These are phyloP conservation scores for Asterophora parasitica DNA, from an alignment of 768 basidiomycete genomes.

Conservation along the genomic window DNA sequence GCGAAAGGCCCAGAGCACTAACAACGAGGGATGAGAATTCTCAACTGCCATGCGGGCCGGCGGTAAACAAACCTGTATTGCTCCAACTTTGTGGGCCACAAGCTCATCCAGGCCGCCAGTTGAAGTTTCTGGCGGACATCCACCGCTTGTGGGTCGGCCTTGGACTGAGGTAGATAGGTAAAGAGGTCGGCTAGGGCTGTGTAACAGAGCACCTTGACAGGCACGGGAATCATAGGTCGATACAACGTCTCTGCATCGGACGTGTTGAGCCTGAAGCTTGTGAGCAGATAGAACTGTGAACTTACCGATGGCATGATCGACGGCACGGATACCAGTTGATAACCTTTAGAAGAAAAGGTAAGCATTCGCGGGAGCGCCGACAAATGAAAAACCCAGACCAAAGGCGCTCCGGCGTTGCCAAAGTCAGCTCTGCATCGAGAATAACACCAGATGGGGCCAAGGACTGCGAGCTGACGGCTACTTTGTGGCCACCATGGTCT, in stretches of 20 bases:
- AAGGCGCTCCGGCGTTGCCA: constrained; percentile 67
- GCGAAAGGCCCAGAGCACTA: constrained; percentile 71
- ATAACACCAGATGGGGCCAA: constrained; percentile 71
- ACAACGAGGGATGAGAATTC: neutral
- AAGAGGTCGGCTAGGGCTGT: constrained; percentile 69
- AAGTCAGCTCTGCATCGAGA: constrained; percentile 70
- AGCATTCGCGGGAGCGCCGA: constrained; percentile 3
- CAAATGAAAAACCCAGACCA: constrained; percentile 44
- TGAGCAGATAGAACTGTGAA: neutral
- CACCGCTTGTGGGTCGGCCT: constrained; percentile 51
- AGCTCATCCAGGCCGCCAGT: constrained; percentile 76
- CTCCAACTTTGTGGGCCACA: constrained; percentile 62
- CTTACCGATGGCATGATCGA: constrained; percentile 76
- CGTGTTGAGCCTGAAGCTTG: constrained; percentile 1
- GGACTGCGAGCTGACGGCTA: constrained; percentile 47
- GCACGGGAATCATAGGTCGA: constrained; percentile 47
- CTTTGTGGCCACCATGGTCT: constrained; percentile 64
- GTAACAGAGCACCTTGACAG: constrained; percentile 61
- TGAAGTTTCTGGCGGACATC: constrained; percentile 64
- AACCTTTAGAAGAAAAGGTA: constrained; percentile 42
- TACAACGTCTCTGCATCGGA: constrained; percentile 56
- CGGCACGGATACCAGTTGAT: constrained; percentile 72
- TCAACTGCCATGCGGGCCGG: neutral
- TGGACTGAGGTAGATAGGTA: constrained; percentile 63
- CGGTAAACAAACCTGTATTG: constrained; percentile 42